Evolutionary conservation across 2,329 filamentous ascomycete genomes (phyloP).

Genomic region (Neospermospora avenae): DNA sequence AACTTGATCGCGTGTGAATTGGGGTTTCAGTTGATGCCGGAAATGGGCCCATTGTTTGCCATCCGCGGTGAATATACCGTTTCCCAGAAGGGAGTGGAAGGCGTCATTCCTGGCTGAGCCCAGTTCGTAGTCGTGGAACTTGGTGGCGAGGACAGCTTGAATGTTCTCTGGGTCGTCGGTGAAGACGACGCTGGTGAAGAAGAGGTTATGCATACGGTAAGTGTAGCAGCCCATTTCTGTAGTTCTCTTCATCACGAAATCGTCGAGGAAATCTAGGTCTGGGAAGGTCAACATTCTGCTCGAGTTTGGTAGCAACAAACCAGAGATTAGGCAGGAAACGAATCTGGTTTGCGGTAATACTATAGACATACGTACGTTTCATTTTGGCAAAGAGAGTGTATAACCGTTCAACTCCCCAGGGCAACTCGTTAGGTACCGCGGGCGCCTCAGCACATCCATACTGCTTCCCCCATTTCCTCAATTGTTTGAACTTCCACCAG

Average conservation of each 20-base stretch:
- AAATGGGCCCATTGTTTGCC: slow-evolving; percentile 39
- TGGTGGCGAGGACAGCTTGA: slow-evolving; percentile 34
- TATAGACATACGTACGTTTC: slow-evolving; percentile 15
- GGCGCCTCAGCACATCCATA: slow-evolving; percentile 23
- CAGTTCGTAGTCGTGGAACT: slow-evolving; percentile 36
- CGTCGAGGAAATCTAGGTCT: slow-evolving; percentile 29
- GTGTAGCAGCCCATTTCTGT: slow-evolving; percentile 18
- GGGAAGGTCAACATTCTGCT: slow-evolving; percentile 1
- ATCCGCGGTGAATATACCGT: slow-evolving; percentile 42
- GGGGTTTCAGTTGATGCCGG: slow-evolving; percentile 38
- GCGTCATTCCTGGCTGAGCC: slow-evolving; percentile 34
- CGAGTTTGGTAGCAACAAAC: background rate
- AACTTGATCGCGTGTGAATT: slow-evolving; percentile 37
- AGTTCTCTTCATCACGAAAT: slow-evolving; percentile 15
- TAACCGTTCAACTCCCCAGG: slow-evolving; percentile 22
- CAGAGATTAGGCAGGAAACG: too few relatives aligned
- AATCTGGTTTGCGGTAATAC: too few relatives aligned
- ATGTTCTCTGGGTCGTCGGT: slow-evolving; percentile 40
- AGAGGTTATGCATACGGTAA: slow-evolving; percentile 10
- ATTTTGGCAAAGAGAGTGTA: slow-evolving; percentile 12
- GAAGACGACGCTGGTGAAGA: slow-evolving; percentile 39
- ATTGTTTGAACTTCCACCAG: slow-evolving; percentile 19
- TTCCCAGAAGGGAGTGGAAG: slow-evolving; percentile 34
- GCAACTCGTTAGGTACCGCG: slow-evolving; percentile 17
- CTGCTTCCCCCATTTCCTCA: slow-evolving; percentile 22